phyloP scores from a whole-genome alignment of 2,329 filamentous ascomycete genomes.

The Fragosphaeria purpurea region DNA sequence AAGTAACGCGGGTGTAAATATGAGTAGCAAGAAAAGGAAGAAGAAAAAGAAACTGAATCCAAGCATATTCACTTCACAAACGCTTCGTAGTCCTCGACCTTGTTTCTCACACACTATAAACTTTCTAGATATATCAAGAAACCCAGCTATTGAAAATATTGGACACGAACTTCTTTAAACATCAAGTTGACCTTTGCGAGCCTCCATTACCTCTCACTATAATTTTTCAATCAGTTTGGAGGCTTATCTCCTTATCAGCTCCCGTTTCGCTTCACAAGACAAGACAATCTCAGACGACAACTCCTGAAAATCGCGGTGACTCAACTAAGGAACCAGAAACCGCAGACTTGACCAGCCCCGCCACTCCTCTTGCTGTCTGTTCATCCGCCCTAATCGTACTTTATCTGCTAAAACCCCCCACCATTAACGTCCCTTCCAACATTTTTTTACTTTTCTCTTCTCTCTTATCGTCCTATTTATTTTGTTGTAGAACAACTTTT shows the following conservation, averaged over 20 bases:
- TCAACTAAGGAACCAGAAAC: conserved; percentile 5
- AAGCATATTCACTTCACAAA: no score
- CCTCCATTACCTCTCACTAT: no score
- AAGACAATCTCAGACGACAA: conserved; percentile 10
- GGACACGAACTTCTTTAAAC: no score
- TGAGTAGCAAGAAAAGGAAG: no score
- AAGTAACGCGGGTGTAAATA: no score
- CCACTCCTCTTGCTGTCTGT: conserved; percentile 5
- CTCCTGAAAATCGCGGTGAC: conserved; percentile 15
- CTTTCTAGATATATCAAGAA: no score
- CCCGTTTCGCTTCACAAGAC: not conserved
- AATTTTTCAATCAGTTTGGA: no score
- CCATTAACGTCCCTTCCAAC: not conserved
- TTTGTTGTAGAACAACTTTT: not conserved
- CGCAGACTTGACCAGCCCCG: conserved; percentile 8
- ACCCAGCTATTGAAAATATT: no score
- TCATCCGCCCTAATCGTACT: conserved; percentile 3
- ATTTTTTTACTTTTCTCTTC: not conserved
- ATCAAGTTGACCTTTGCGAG: no score
- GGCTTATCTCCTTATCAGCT: not conserved
- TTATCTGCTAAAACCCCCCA: conserved; percentile 5
- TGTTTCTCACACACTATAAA: no score
- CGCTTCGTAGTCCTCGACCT: no score
- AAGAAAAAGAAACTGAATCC: no score
- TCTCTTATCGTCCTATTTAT: not conserved